Conservation (phyloP, 768 basidiomycete genomes). For the Tricholoma sp. region DNA sequence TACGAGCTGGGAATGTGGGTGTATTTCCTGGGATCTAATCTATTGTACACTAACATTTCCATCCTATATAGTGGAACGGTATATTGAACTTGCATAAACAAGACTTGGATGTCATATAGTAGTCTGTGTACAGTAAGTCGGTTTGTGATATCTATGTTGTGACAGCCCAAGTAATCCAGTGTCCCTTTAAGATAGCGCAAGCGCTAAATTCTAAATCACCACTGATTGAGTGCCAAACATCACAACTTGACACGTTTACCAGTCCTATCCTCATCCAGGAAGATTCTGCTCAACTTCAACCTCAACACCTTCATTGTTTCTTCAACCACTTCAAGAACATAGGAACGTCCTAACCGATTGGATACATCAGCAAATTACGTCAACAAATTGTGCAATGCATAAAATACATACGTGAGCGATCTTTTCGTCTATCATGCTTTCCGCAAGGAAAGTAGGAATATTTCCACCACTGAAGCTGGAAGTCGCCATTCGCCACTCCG, state of each 20-base stretch:
- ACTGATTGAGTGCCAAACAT: too few relatives aligned
- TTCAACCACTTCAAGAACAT: slow-evolving; percentile 67
- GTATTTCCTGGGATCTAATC: not conserved
- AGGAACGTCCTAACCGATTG: slow-evolving; percentile 53
- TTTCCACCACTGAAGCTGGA: slow-evolving; percentile 66
- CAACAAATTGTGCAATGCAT: not conserved
- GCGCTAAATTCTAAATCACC: too few relatives aligned
- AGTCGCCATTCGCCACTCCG: slow-evolving; percentile 81
- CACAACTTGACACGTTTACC: too few relatives aligned
- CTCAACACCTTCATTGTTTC: slow-evolving; percentile 10
- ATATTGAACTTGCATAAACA: slow-evolving; percentile 70
- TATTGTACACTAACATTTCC: slow-evolving; percentile 4
- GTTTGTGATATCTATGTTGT: not conserved
- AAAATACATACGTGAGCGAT: slow-evolving; percentile 49
- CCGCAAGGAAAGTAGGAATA: slow-evolving; percentile 61
- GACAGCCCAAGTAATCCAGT: too few relatives aligned
- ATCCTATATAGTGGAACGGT: slow-evolving; percentile 63
- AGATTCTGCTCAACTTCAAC: too few relatives aligned
- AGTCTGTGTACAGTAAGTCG: not conserved
- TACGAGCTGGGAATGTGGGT: slow-evolving; percentile 89
- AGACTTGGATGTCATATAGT: not conserved
- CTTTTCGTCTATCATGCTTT: slow-evolving; percentile 54
- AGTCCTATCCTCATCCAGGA: too few relatives aligned
- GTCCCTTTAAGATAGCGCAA: too few relatives aligned
- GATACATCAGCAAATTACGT: not conserved